Evolutionary conservation across 1,284 basidiomycete genomes (phyloP).

Genomic region (Ustanciosporium gigantosporum): DNA sequence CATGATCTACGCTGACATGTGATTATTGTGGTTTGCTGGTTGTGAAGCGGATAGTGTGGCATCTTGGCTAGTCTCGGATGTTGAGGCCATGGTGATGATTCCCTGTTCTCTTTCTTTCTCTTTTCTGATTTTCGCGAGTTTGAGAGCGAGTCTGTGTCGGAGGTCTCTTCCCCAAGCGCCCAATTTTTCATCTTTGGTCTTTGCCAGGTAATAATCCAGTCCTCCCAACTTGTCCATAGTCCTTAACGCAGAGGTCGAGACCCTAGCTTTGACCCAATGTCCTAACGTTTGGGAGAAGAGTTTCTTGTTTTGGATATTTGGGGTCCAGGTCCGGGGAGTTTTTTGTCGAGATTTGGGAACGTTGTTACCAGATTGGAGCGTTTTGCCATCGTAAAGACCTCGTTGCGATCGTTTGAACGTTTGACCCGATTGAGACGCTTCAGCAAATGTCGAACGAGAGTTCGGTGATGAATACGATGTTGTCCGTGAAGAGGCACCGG

Average conservation of each 20-base stretch:
- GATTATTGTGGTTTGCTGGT: too few relatives aligned
- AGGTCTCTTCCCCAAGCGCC: constrained; percentile 53
- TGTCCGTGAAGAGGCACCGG: constrained; percentile 50
- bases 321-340: constrained; percentile 50
- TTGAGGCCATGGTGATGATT: too few relatives aligned
- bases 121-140: too few relatives aligned
- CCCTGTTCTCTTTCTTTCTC: too few relatives aligned
- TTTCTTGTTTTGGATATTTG: constrained; percentile 52
- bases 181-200: constrained; percentile 41
- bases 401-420: constrained; percentile 58
- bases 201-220: constrained; percentile 52
- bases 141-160: constrained; percentile 29
- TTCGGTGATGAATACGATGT: constrained; percentile 52
- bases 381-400: constrained; percentile 55
- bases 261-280: constrained; percentile 17
- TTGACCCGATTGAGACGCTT: constrained; percentile 28
- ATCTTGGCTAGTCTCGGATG: too few relatives aligned
- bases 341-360: constrained; percentile 59
- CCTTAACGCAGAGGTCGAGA: constrained; percentile 45
- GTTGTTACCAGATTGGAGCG: constrained; percentile 54
- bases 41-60: too few relatives aligned
- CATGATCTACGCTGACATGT: too few relatives aligned
- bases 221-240: constrained; percentile 56
- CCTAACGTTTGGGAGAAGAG: constrained; percentile 44
- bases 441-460: constrained; percentile 41